Conservation (phyloP, 2,329 filamentous ascomycete species). For the Calonectria montana region DNA sequence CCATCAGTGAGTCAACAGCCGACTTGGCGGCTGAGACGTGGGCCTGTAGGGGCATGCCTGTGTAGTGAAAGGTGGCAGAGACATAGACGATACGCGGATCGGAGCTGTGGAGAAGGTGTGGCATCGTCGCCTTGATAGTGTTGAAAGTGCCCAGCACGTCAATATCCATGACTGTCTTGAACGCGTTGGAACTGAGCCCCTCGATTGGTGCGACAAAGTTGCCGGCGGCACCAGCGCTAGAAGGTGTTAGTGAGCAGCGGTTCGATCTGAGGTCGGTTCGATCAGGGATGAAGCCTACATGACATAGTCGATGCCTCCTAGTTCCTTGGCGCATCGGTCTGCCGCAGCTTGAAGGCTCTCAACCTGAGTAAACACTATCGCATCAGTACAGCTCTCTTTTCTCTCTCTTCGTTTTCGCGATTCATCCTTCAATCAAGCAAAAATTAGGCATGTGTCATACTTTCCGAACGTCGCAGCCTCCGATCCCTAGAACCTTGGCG, state of each 20-base stretch:
- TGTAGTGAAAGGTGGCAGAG: conserved; percentile 92
- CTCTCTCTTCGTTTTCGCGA: not conserved
- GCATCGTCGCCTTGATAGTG: conserved; percentile 91
- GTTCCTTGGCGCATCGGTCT: conserved; percentile 81
- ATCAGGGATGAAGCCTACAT: conserved; percentile 70
- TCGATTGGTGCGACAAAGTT: conserved; percentile 93
- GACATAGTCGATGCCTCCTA: conserved; percentile 91
- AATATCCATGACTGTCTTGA: conserved; percentile 96
- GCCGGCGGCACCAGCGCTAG: conserved; percentile 89
- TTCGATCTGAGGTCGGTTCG: not conserved
- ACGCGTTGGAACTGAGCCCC: conserved; percentile 86
- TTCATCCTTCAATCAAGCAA: not conserved
- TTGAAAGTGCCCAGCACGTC: conserved; percentile 95
- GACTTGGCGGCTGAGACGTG: conserved; percentile 95
- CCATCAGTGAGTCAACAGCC: conserved; percentile 85
- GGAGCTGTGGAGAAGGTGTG: conserved; percentile 82
- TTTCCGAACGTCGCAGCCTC: conserved; percentile 81
- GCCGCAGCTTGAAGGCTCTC: conserved; percentile 70
- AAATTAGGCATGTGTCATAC: conserved; percentile 48
- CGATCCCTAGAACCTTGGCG: conserved; percentile 87
- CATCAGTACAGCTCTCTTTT: not conserved
- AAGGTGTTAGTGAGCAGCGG: conserved; percentile 1
- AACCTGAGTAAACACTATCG: conserved; percentile 31
- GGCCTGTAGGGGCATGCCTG: conserved; percentile 84
- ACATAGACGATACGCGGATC: conserved; percentile 87